phyloP scores from a whole-genome alignment of 495 filamentous ascomycete genomes.

The Aspergillus indologenus region DNA sequence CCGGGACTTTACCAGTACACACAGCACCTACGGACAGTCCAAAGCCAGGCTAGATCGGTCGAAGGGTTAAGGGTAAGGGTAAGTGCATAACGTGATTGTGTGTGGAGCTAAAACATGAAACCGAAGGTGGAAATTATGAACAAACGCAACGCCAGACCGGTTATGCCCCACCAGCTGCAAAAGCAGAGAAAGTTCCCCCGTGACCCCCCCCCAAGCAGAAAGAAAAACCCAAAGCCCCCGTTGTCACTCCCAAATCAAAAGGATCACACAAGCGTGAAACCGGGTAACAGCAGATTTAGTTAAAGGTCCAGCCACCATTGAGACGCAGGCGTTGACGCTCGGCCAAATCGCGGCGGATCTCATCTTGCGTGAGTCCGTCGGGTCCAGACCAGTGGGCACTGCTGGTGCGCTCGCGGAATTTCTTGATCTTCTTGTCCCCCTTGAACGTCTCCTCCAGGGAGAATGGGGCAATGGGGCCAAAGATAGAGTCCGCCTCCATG shows the following conservation, averaged over 20 bases:
- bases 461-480: slow-evolving; percentile 80
- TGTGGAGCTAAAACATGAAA: too few relatives aligned
- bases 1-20: too few relatives aligned
- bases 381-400: slow-evolving; percentile 86
- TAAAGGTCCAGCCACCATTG: slow-evolving; percentile 82
- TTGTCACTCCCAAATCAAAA: too few relatives aligned
- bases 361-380: slow-evolving; percentile 89
- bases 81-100: too few relatives aligned
- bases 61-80: too few relatives aligned
- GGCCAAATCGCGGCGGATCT: slow-evolving; percentile 73
- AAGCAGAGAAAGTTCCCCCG: too few relatives aligned
- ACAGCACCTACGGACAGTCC: too few relatives aligned
- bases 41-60: too few relatives aligned
- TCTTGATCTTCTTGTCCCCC: slow-evolving; percentile 71
- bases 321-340: slow-evolving; percentile 75
- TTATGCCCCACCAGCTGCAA: neutral
- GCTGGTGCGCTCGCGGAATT: slow-evolving; percentile 82
- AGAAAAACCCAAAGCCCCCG: neutral
- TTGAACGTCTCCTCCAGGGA: slow-evolving; percentile 95
- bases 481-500: slow-evolving; percentile 80
- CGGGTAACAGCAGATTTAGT: neutral
- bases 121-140: neutral
- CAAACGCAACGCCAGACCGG: neutral
- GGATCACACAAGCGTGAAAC: neutral
- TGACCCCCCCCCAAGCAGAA: neutral